phyloP scores from a whole-genome alignment of 2,329 filamentous ascomycete species.

The Fusarium sp. region DNA sequence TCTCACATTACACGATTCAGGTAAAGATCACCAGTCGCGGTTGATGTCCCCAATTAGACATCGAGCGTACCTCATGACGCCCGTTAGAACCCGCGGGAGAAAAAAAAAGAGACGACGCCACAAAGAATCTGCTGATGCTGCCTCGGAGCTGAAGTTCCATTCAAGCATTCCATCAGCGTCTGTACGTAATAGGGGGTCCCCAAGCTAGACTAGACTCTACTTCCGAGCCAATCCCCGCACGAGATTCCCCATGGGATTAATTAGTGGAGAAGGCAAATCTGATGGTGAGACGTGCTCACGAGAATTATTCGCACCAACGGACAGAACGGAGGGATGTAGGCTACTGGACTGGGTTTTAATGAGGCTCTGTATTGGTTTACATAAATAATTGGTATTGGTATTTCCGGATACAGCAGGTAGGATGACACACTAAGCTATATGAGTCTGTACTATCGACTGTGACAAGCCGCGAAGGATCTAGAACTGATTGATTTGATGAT shows the following conservation, averaged over 20 bases:
- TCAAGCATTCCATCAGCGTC: not conserved
- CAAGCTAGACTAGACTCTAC: not conserved
- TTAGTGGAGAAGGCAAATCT: slow-evolving; percentile 6
- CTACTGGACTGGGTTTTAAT: not conserved
- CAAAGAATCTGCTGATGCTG: not conserved
- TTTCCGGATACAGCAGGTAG: slow-evolving; percentile 19
- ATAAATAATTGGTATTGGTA: slow-evolving; percentile 20
- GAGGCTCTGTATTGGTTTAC: slow-evolving; percentile 27
- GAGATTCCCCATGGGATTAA: slow-evolving; percentile 21
- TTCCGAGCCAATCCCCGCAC: slow-evolving; percentile 30
- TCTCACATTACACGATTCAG: not conserved
- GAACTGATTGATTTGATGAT: not conserved
- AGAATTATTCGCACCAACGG: slow-evolving; percentile 8
- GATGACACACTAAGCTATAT: not conserved
- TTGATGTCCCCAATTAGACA: not conserved
- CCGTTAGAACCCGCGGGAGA: not conserved
- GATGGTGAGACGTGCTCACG: slow-evolving; percentile 17
- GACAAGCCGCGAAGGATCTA: slow-evolving; percentile 17
- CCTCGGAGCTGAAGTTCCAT: slow-evolving; percentile 9
- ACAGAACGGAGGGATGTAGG: no score
- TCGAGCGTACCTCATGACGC: not conserved
- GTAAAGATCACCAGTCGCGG: not conserved
- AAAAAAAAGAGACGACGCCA: not conserved
- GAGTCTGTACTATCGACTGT: not conserved
- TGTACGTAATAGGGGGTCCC: slow-evolving; percentile 20